Evolutionary conservation across 2,329 filamentous ascomycete genomes (phyloP), one percentile per base, ranked within the genome.

Genomic region (Aspergillus intermedius): DNA sequence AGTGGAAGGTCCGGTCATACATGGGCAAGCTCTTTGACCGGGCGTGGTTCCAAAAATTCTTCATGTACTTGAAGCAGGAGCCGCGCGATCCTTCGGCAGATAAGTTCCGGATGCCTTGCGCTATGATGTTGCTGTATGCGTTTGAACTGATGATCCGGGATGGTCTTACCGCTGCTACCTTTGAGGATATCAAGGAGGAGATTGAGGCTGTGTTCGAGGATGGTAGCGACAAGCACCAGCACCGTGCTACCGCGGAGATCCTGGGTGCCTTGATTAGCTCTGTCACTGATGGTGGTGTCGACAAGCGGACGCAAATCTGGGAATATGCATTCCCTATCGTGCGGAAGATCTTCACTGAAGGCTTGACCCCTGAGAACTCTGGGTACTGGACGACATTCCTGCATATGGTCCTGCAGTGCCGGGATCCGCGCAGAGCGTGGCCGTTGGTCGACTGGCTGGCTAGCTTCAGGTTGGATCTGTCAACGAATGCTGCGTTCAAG

Each of bases 401-500:
- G 41, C 91, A 96, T 62, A 82, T 96, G 62, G 81, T 94, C 22
- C 76, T 95, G 39, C 89, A 94, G 58, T 84, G 86, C 9, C 91
- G 93, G 61, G 93, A 98, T 68, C 91, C 93, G 10, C 82, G 94
- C 41, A 83, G 91, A 54, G 84, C 84, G 3, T 90, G 87, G 75
- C 91, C 95, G 55, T 78, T 98, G 54, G 81, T 95, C 32, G 86
- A 93, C 54, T 86, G 83, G 68, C 76, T 98, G 17, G 81, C 86
- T 42, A 82, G 84, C 47, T 97, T 97, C 79, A 81, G 89, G 25
- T 77, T 98, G 8, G 93, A 98, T 65, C 91, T 97, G 85, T 77
- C 82, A 5, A 96, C 91, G 0, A 96, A 97, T 64, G 93, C 94
- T 3, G 93, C 93, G 0, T 98, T 98, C 78, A 98, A 98, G 67